Conservation (phyloP, 371 early-diverging fungal species). For the Mortierella sp. region DNA sequence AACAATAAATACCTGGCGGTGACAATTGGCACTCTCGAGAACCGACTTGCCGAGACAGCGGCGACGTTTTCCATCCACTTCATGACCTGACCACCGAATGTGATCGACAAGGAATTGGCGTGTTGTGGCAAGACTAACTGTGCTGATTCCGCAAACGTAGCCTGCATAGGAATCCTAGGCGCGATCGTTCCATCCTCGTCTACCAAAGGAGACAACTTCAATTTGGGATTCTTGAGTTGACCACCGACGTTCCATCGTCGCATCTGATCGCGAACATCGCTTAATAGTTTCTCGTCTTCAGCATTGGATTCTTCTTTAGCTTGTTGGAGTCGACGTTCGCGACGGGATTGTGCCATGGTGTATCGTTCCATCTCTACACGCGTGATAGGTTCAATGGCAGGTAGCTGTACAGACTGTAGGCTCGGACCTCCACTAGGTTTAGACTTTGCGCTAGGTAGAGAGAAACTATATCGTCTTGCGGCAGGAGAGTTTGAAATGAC, state of each 20-base stretch:
- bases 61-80: conserved; percentile 82
- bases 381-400: conserved; percentile 47
- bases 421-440: conserved; percentile 4
- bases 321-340: conserved; percentile 33
- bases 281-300: conserved; percentile 33
- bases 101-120: conserved; percentile 77
- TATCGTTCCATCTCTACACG: conserved; percentile 43
- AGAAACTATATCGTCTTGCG: conserved; percentile 44
- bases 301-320: conserved; percentile 25
- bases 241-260: conserved; percentile 43
- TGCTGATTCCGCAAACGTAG: conserved; percentile 74
- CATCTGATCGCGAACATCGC: conserved; percentile 45
- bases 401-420: conserved; percentile 26
- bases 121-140: conserved; percentile 83
- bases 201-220: conserved; percentile 29
- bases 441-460: conserved; percentile 34
- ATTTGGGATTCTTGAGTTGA: conserved; percentile 23
- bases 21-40: conserved; percentile 67
- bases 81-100: conserved; percentile 88
- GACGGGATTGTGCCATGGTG: conserved; percentile 36
- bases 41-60: conserved; percentile 73
- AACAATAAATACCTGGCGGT: conserved; percentile 66
- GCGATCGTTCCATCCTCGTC: conserved; percentile 22
- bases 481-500: conserved; percentile 35
- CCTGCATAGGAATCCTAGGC: conserved; percentile 58